Evolutionary conservation across 73 alveolate species (phyloP), one percentile per base, ranked within the genome.

Genomic region (Effrenium voratum): DNA sequence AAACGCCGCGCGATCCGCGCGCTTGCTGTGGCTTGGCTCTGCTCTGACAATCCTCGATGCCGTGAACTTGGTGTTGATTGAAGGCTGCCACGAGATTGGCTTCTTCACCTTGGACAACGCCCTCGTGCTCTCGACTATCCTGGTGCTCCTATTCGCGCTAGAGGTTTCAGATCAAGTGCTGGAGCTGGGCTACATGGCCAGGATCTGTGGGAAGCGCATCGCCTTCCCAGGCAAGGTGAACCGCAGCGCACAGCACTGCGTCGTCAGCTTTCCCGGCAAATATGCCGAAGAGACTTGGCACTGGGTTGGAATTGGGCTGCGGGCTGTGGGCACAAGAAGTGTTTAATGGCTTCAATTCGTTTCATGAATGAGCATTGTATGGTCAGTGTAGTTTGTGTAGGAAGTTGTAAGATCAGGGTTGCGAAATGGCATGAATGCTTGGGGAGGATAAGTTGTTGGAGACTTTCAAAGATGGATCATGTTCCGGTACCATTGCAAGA

Each of bases 221-320:
- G 84, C 84, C 38, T 73, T 73, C 84, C 13, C 84, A 32, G 84
- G 84, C 26, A 45, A 36, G 28, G 49, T 73, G 24, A 73, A 73
- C 84, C n/a, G 41, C 26, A 34, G 34, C 10, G 45, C 84, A 32
- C 46, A n/a, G 26, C 47, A 73, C 32, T 73, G 84, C 84, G 34
- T 73, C 49, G 84, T 73, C 6, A 30, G 47, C 47, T 73, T 73
- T 10, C 84, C 84, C 26, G 84, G 84, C 49, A 36, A 34, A 34
- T 73, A 73, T 3, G 41, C 47, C 10, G 84, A 5, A 40, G 55
- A 73, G 49, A 10, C 66, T 52, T 52, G 66, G 66, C 66, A 10
- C 19, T 10, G 19, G 66, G 66, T 10, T 52, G 66, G 10, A n/a
- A n/a, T n/a, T n/a, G n/a, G n/a, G n/a, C n/a, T n/a, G n/a, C n/a